Percentiles rank a stretch among this genome's conserved stretches.
These are phyloP conservation scores for Apiospora sp. DNA, from an alignment of 2,329 filamentous ascomycete species.

Conservation along the genomic window DNA sequence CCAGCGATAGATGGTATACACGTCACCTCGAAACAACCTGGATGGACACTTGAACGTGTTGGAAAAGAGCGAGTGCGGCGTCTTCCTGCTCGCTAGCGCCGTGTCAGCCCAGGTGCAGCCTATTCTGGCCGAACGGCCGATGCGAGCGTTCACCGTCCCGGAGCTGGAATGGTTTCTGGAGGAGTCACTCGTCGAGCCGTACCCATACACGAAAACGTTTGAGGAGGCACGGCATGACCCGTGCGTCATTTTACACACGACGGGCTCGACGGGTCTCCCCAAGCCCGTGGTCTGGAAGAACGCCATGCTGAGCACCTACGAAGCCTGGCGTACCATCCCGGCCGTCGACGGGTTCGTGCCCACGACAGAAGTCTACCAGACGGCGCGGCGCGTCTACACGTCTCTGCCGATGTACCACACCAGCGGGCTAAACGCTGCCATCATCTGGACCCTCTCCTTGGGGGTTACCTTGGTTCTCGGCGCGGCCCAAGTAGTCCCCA, in stretches of 20 bases:
- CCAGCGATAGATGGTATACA: constrained; percentile 22
- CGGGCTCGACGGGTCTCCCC: constrained; percentile 27
- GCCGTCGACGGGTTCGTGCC: constrained; percentile 12
- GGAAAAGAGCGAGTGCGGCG: constrained; percentile 3
- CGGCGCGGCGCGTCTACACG: constrained; percentile 30
- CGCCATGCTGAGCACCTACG: constrained; percentile 34
- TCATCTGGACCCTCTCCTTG: constrained; percentile 27
- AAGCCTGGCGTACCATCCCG: constrained; percentile 34
- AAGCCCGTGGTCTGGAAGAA: constrained; percentile 30
- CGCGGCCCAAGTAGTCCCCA: constrained; percentile 31
- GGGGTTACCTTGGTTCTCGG: constrained; percentile 36
- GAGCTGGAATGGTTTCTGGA: constrained; percentile 20
- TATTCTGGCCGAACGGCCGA: constrained; percentile 19
- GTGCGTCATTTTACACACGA: constrained; percentile 26
- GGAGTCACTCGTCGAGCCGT: constrained; percentile 1
- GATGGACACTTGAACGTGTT: constrained; percentile 25
- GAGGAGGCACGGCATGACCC: constrained; percentile 25
- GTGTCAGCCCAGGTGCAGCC: background rate
- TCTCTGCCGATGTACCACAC: constrained; percentile 35
- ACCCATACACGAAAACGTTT: constrained; percentile 27
- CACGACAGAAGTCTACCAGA: constrained; percentile 29
- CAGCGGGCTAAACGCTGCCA: constrained; percentile 34
- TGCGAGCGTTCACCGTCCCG: constrained; percentile 20
- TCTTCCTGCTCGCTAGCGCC: constrained; percentile 14
- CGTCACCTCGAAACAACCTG: constrained; percentile 27